These are phyloP conservation scores for Cajanus cajan DNA, from an alignment of 306 rosid genomes.

Conservation along the genomic window DNA sequence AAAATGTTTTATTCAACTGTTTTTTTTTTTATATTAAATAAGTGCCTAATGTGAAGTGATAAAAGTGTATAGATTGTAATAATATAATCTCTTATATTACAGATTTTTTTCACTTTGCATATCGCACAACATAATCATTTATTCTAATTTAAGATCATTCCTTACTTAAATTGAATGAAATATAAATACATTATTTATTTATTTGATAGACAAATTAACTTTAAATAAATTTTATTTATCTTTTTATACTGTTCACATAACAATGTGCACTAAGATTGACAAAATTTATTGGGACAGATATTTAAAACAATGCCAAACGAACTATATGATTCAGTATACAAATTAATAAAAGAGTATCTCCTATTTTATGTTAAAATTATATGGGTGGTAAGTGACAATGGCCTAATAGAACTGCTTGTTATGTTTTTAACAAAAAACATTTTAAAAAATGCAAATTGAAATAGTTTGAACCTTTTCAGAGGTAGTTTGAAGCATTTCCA, in stretches of 20 bases:
- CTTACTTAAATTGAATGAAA: background rate
- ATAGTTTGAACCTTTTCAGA: background rate
- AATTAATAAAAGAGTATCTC: background rate
- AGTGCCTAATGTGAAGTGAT: background rate
- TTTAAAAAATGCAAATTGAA: background rate
- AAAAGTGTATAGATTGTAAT: background rate
- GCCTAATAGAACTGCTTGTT: background rate
- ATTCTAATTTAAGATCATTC: background rate
- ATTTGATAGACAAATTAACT: background rate
- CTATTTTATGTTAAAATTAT: background rate
- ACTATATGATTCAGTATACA: background rate
- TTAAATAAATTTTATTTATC: background rate
- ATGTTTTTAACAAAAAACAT: background rate
- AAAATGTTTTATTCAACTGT: background rate
- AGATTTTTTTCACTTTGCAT: background rate
- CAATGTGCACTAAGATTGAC: background rate
- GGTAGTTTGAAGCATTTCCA: background rate
- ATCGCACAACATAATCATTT: background rate
- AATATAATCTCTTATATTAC: background rate
- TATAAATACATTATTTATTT: background rate
- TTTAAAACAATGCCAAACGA: background rate
- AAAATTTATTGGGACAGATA: background rate
- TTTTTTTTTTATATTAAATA: background rate
- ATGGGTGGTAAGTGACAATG: background rate
- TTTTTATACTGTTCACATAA: background rate